phyloP scores from a whole-genome alignment of 2,329 filamentous ascomycete genomes.

The Calonectria montana region DNA sequence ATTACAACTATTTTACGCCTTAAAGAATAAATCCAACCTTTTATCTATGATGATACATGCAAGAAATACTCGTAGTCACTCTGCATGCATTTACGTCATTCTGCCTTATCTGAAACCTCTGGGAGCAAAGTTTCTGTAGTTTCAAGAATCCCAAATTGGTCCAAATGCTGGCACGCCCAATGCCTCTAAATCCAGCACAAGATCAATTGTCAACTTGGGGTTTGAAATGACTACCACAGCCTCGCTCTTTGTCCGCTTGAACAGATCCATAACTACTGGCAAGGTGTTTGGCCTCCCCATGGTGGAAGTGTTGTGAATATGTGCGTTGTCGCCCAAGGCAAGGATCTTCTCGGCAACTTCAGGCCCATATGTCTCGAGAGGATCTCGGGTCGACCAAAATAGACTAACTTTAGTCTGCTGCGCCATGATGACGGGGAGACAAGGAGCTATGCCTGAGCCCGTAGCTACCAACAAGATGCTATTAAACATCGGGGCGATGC shows the following conservation, averaged over 20 bases:
- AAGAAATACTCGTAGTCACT: background rate
- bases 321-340: background rate
- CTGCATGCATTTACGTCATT: too few relatives aligned
- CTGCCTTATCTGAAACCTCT: background rate
- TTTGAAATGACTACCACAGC: background rate
- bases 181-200: background rate
- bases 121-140: too few relatives aligned
- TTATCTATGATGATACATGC: background rate
- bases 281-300: background rate
- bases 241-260: background rate
- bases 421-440: background rate
- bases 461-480: conserved; percentile 73
- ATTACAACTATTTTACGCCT: background rate
- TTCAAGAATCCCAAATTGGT: background rate
- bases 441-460: conserved; percentile 70
- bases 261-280: background rate
- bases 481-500: conserved; percentile 71
- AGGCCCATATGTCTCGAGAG: background rate
- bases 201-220: background rate
- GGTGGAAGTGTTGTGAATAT: background rate
- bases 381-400: background rate
- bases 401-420: background rate
- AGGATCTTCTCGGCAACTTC: background rate
- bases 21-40: background rate
- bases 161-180: background rate